Base-by-base conservation (phyloP, 306 rosid genomes). In the Hylodesmum podocarpum region DNA sequence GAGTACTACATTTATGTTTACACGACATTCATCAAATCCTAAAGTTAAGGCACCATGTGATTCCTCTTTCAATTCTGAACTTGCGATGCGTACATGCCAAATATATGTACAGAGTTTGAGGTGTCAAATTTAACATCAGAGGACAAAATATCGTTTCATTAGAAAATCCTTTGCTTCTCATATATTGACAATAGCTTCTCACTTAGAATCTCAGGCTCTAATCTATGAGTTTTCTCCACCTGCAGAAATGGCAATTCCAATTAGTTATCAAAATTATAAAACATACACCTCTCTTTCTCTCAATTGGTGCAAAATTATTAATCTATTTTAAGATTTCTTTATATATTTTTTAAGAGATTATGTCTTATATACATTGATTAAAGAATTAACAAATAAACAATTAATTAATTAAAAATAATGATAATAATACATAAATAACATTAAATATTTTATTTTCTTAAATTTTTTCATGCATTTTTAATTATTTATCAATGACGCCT, bases 161-260 rank as follows among this genome's bases (percentile, higher is more conserved):
- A 21, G 29, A 76, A 71, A 51, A 39, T 24, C 37, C 73, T 73
- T 59, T 49, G 57, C 43, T 44, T 73, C 19, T 81, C 82, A 53
- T 22, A 55, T 21, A 78, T 37, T 54, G 84, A 57, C 31, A 69
- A 39, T 72, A 85, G 66, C 79, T 63, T 81, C 65, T 78, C 63
- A 8, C 12, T 36, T 14, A 85, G 8, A 73, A 69, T 41, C 21
- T 74, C 84, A 0, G 76, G 11, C 54, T 78, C 86, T 78, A 75
- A 73, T 37, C 27, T 51, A 1, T 50, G 46, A 44, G 63, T 37
- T 74, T 68, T 29, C 19, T 69, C 81, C 79, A 73, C 76, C 87
- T 84, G 80, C 37, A 58, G 9, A 76, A 76, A 66, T 39, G 47
- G 11, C 22, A 31, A 13, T 31, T 13, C 4, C 13, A 66, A 36